phyloP scores from a whole-genome alignment of 371 early-diverging fungal species.

The Apophysomyces elegans region DNA sequence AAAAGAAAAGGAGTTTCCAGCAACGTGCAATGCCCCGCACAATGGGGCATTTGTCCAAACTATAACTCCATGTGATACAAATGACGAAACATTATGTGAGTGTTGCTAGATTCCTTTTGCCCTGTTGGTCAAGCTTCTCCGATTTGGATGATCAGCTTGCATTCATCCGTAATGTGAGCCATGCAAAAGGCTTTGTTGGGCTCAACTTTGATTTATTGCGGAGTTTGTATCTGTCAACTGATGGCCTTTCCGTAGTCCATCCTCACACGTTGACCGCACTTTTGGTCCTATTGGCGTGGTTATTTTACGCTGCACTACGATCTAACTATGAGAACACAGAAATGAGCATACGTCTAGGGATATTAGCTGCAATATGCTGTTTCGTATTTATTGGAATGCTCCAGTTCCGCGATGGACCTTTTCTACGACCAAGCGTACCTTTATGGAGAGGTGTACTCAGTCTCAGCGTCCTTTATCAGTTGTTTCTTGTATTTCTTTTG shows the following conservation, averaged over 20 bases:
- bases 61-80: neutral
- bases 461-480: constrained; percentile 83
- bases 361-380: constrained; percentile 69
- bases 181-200: neutral
- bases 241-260: constrained; percentile 36
- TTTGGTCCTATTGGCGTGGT: constrained; percentile 47
- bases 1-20: neutral
- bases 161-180: neutral
- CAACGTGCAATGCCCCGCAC: neutral
- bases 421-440: constrained; percentile 94
- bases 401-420: constrained; percentile 92
- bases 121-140: neutral
- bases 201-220: constrained; percentile 9
- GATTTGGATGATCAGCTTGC: neutral
- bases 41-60: neutral
- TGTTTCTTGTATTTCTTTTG: constrained; percentile 85
- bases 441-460: constrained; percentile 92
- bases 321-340: constrained; percentile 57
- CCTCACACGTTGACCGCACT: constrained; percentile 60
- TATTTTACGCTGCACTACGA: constrained; percentile 63
- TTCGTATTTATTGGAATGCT: constrained; percentile 87
- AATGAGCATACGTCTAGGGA: constrained; percentile 71
- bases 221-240: constrained; percentile 10
- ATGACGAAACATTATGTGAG: constrained; percentile 5
- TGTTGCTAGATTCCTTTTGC: neutral